phyloP scores from a whole-genome alignment of 768 basidiomycete genomes.

The Lactifluus rugatus region DNA sequence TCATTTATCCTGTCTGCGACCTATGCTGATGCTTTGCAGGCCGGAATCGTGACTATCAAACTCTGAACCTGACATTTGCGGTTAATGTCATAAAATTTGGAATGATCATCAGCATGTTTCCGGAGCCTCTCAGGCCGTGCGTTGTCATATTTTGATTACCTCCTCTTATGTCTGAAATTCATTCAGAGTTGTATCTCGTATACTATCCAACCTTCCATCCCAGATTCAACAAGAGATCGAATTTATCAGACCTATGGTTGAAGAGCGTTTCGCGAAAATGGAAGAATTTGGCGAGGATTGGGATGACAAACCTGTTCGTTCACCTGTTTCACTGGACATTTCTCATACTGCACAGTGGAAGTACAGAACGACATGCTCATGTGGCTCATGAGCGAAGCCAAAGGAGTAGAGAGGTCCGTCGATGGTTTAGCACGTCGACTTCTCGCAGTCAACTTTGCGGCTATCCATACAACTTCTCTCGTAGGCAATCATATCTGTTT shows the following conservation, averaged over 20 bases:
- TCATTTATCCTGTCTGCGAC: background rate
- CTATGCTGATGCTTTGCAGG: conserved; percentile 19
- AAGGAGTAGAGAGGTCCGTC: conserved; percentile 26
- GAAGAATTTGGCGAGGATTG: conserved; percentile 20
- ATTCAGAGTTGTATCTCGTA: conserved; percentile 12
- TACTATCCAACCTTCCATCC: conserved; percentile 15
- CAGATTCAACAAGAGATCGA: conserved; percentile 8
- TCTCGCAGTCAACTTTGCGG: conserved; percentile 29
- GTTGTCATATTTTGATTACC: conserved; percentile 8
- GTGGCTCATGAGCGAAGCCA: conserved; percentile 36
- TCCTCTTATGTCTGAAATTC: background rate
- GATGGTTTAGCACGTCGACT: conserved; percentile 26
- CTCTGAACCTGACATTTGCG: conserved; percentile 28
- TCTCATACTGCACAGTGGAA: background rate
- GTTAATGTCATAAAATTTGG: conserved; percentile 25
- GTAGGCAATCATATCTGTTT: conserved; percentile 14
- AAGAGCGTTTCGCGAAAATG: conserved; percentile 21
- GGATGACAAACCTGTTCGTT: conserved; percentile 23
- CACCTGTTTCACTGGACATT: background rate
- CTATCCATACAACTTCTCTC: conserved; percentile 28
- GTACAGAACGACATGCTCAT: conserved; percentile 36
- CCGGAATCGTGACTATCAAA: conserved; percentile 25
- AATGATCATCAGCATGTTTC: conserved; percentile 26
- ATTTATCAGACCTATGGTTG: conserved; percentile 6
- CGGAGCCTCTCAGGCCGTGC: conserved; percentile 29